Evolutionary conservation across 371 early-diverging fungal species (phyloP).

Genomic region (Syncephalastrum racemosum): DNA sequence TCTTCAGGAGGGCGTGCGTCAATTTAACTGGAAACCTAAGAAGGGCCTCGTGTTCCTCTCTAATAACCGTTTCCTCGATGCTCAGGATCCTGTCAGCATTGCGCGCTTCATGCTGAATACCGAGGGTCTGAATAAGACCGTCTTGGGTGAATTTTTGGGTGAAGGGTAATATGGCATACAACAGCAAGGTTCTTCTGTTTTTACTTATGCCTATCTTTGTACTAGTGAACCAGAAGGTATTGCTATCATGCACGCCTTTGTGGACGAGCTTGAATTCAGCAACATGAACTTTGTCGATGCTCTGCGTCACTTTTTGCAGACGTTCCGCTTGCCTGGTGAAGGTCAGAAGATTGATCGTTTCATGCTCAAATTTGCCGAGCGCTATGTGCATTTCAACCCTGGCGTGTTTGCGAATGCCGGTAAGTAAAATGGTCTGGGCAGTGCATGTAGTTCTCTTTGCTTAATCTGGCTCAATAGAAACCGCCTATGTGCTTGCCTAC

Average conservation of each 20-base stretch:
- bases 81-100: conserved; percentile 57
- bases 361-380: conserved; percentile 96
- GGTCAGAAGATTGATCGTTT: conserved; percentile 98
- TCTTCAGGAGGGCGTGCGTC: conserved; percentile 73
- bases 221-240: conserved; percentile 78
- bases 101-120: conserved; percentile 75
- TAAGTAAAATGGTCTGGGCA: conserved; percentile 6
- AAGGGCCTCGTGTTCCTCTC: conserved; percentile 82
- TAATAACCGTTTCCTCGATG: conserved; percentile 63
- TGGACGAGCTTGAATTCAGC: conserved; percentile 85
- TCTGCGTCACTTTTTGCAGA: conserved; percentile 84
- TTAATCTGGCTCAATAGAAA: conserved; percentile 46
- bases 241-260: conserved; percentile 93
- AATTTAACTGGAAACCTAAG: conserved; percentile 90
- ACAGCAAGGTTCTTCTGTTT: background rate
- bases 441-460: background rate
- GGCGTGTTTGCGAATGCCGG: conserved; percentile 71
- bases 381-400: conserved; percentile 83
- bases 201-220: background rate
- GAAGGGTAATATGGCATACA: conserved; percentile 58
- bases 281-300: conserved; percentile 81
- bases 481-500: conserved; percentile 93
- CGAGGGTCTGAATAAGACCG: conserved; percentile 79
- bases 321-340: conserved; percentile 97
- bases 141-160: conserved; percentile 95